Percentiles rank a stretch among this genome's conserved stretches.
Conservation (phyloP, 2,329 filamentous ascomycete species). For the Thelonectria discophora region DNA sequence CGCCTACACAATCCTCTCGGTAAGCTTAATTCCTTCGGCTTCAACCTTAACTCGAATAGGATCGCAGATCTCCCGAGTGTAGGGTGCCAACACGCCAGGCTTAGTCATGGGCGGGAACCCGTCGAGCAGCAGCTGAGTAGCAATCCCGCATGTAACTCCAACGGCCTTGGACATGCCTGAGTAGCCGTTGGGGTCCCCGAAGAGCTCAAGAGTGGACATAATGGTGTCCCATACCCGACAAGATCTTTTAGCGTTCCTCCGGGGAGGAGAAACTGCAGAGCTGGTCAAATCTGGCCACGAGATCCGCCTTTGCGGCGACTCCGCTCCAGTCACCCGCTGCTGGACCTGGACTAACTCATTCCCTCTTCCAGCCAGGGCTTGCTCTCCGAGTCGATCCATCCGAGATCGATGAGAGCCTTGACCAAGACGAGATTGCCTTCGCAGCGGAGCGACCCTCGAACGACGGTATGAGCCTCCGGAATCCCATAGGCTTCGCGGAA, state of each 20-base stretch:
- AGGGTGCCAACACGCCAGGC: too few relatives aligned
- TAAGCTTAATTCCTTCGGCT: too few relatives aligned
- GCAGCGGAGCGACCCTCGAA: slow-evolving; percentile 74
- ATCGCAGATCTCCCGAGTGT: too few relatives aligned
- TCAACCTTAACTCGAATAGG: too few relatives aligned
- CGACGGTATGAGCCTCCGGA: slow-evolving; percentile 73
- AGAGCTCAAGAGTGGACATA: too few relatives aligned
- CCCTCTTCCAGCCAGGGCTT: slow-evolving; percentile 32
- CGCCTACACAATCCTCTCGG: too few relatives aligned
- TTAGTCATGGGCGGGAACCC: too few relatives aligned
- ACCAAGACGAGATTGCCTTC: slow-evolving; percentile 75
- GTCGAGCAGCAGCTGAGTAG: too few relatives aligned
- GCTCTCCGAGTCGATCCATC: slow-evolving; percentile 58
- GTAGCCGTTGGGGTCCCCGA: too few relatives aligned
- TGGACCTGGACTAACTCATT: slow-evolving; percentile 37
- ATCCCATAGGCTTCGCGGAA: slow-evolving; percentile 75
- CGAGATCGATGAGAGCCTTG: slow-evolving; percentile 72
- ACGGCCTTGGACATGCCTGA: too few relatives aligned
- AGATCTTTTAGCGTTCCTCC: slow-evolving; percentile 57
- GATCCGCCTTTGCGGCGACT: slow-evolving; percentile 51
- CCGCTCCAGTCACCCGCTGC: slow-evolving; percentile 23
- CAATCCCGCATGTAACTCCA: too few relatives aligned
- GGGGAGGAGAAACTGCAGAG: slow-evolving; percentile 67
- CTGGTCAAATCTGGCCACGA: slow-evolving; percentile 68
- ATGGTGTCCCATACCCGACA: too few relatives aligned